These are phyloP conservation scores for Aureobasidium sp. DNA, from an alignment of 2,329 filamentous ascomycete species.

Conservation along the genomic window DNA sequence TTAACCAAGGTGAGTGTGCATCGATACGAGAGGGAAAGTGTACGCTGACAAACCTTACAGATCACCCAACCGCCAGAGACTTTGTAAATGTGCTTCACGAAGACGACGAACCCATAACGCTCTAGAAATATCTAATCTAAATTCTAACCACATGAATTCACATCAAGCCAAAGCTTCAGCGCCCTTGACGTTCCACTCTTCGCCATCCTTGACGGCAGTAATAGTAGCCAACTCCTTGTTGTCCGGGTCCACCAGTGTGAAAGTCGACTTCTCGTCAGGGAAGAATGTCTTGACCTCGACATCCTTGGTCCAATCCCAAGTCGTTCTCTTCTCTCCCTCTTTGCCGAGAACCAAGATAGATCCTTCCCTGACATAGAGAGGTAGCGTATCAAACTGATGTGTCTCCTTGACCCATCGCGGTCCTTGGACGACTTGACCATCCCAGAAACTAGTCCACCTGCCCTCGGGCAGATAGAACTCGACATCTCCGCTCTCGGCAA, in stretches of 20 bases:
- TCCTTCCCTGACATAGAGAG: constrained; percentile 34
- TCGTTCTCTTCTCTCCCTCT: constrained; percentile 27
- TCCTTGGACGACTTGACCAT: constrained; percentile 32
- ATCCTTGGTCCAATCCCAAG: constrained; percentile 33
- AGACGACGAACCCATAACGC: not conserved
- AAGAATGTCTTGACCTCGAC: constrained; percentile 32
- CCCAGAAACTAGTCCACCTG: constrained; percentile 43
- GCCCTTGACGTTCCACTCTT: constrained; percentile 26
- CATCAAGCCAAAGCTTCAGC: not conserved
- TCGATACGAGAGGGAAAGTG: not conserved
- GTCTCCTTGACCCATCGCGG: constrained; percentile 37
- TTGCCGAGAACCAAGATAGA: constrained; percentile 33
- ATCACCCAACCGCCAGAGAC: constrained; percentile 15
- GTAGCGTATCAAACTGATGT: constrained; percentile 32
- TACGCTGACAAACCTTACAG: not conserved
- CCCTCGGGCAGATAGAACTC: constrained; percentile 57
- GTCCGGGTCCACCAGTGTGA: constrained; percentile 27
- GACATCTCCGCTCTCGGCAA: constrained; percentile 52
- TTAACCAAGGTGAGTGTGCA: constrained; percentile 25
- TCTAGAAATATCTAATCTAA: not conserved
- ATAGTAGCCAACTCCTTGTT: constrained; percentile 26
- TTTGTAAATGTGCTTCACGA: not conserved
- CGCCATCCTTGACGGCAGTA: constrained; percentile 22
- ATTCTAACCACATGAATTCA: not conserved
- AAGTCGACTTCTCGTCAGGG: constrained; percentile 26